These are phyloP conservation scores for Isoetes engelmannii DNA, from an alignment of 83 land plant species.

Conservation along the genomic window DNA sequence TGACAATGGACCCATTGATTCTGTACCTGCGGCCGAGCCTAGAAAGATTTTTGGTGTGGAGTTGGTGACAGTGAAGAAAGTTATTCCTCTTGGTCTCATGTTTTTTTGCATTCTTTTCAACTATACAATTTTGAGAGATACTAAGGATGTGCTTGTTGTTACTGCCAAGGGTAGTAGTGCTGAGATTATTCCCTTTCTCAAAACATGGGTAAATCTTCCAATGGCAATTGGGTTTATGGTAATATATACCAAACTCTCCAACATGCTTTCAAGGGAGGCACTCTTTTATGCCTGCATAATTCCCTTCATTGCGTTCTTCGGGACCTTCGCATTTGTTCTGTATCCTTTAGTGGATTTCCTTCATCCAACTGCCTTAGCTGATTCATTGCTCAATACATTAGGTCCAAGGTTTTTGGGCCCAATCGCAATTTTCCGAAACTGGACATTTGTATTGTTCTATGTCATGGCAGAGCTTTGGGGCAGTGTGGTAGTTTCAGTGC, in stretches of 20 bases:
- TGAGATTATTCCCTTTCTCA: conserved; percentile 95
- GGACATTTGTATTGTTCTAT: conserved; percentile 96
- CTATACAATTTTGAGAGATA: conserved; percentile 91
- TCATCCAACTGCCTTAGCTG: conserved; percentile 84
- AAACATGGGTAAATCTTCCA: conserved; percentile 98
- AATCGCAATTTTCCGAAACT: conserved; percentile 88
- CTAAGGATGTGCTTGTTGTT: conserved; percentile 98
- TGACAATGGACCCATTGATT: conserved; percentile 22
- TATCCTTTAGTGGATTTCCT: conserved; percentile 73
- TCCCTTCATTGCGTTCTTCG: conserved; percentile 94
- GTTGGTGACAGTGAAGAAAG: conserved; percentile 70
- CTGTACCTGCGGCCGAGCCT: conserved; percentile 22
- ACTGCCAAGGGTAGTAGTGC: conserved; percentile 98
- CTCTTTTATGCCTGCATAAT: conserved; percentile 82
- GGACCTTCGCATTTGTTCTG: conserved; percentile 81
- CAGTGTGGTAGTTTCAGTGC: conserved; percentile 94
- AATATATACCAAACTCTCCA: conserved; percentile 81
- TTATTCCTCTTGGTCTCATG: conserved; percentile 92
- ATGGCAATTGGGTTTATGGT: conserved; percentile 99
- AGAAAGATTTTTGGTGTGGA: conserved; percentile 78
- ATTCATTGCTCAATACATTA: conserved; percentile 51
- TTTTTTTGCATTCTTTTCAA: conserved; percentile 98
- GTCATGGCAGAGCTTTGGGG: conserved; percentile 99
- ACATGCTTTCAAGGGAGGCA: conserved; percentile 82
- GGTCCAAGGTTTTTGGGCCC: conserved; percentile 97